Conservation (phyloP, 805 yeast species). For the Candida sakaeoensis region DNA sequence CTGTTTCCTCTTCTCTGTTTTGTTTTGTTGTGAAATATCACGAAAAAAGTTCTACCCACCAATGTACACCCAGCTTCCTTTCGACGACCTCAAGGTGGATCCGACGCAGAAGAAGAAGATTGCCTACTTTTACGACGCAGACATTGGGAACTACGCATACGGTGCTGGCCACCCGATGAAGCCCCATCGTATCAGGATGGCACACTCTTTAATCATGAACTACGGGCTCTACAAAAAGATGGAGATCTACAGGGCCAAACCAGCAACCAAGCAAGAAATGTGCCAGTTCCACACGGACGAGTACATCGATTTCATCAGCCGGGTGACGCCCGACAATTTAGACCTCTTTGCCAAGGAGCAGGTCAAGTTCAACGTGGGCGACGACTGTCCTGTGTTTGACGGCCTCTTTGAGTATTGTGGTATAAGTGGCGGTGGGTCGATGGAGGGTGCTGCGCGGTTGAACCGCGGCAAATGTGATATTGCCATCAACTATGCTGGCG, state of each 20-base stretch:
- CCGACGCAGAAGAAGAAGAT: slow-evolving; percentile 38
- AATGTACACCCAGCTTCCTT: slow-evolving; percentile 42
- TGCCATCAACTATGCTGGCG: slow-evolving; percentile 96
- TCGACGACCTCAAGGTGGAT: slow-evolving; percentile 43
- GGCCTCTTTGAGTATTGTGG: slow-evolving; percentile 91
- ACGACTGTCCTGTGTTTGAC: slow-evolving; percentile 93
- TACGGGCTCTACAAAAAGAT: slow-evolving; percentile 94
- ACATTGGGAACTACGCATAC: slow-evolving; percentile 96
- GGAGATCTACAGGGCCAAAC: slow-evolving; percentile 96
- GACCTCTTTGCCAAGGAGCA: slow-evolving; percentile 85
- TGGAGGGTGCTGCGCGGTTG: slow-evolving; percentile 88
- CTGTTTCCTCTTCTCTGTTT: no score
- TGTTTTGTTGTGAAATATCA: no score
- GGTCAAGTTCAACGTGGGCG: slow-evolving; percentile 91
- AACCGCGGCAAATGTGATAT: slow-evolving; percentile 88
- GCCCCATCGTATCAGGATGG: slow-evolving; percentile 98
- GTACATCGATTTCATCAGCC: slow-evolving; percentile 84
- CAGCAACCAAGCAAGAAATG: slow-evolving; percentile 97
- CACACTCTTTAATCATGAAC: slow-evolving; percentile 94
- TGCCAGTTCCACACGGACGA: slow-evolving; percentile 98
- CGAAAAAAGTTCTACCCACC: slow-evolving; percentile 3
- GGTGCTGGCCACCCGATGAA: slow-evolving; percentile 99
- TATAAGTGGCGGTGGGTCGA: slow-evolving; percentile 88
- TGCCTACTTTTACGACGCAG: slow-evolving; percentile 54
- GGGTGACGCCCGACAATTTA: slow-evolving; percentile 90